Evolutionary conservation across 2,329 filamentous ascomycete genomes (phyloP).

Genomic region (Venturia carpophila): DNA sequence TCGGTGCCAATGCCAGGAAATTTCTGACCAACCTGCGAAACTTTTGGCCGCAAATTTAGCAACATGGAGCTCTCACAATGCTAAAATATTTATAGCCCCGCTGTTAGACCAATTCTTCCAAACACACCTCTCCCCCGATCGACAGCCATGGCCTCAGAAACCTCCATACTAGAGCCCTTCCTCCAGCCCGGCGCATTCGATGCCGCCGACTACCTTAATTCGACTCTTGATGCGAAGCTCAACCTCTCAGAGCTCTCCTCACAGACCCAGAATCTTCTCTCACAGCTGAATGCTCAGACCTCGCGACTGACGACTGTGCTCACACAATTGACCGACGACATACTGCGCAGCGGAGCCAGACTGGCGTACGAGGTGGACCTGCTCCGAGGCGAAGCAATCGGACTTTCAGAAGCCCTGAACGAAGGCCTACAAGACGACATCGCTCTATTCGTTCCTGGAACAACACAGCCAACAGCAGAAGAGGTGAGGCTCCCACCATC

Average conservation of each 20-base stretch:
- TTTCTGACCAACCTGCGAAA: background rate
- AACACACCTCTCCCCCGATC: slow-evolving; percentile 48
- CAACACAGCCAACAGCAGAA: background rate
- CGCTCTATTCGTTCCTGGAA: slow-evolving; percentile 23
- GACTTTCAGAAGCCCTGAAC: slow-evolving; percentile 69
- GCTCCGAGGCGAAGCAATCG: slow-evolving; percentile 74
- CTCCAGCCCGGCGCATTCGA: slow-evolving; percentile 65
- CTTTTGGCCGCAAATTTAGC: too few relatives aligned
- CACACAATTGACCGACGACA: slow-evolving; percentile 89
- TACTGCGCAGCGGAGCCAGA: slow-evolving; percentile 77
- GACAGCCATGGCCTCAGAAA: slow-evolving; percentile 56
- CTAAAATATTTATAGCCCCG: too few relatives aligned
- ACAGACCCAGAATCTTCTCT: slow-evolving; percentile 75
- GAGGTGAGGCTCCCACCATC: background rate
- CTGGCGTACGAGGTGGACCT: slow-evolving; percentile 93
- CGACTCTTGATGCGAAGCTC: slow-evolving; percentile 46
- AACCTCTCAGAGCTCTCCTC: slow-evolving; percentile 69
- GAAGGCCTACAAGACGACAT: slow-evolving; percentile 67
- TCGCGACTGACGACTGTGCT: slow-evolving; percentile 72
- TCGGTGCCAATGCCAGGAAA: background rate
- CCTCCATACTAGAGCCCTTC: slow-evolving; percentile 47
- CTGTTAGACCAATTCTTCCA: background rate
- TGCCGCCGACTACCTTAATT: slow-evolving; percentile 76
- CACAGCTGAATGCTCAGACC: slow-evolving; percentile 82
- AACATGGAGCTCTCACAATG: too few relatives aligned